phyloP scores from a whole-genome alignment of 805 yeast genomes.

The Barnettozyma vustinii region DNA sequence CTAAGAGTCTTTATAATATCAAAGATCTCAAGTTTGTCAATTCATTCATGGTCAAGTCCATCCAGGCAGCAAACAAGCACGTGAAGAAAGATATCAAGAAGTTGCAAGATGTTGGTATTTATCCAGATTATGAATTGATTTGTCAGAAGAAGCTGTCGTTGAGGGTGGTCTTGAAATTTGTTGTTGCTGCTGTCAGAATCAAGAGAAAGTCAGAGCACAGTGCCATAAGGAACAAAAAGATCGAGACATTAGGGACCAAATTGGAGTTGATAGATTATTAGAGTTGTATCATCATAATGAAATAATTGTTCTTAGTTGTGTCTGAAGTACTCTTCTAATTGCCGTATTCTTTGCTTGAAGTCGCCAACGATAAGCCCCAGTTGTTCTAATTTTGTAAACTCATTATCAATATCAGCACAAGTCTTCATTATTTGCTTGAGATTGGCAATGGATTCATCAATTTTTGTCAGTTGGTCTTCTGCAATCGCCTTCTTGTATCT shows the following conservation, averaged over 20 bases:
- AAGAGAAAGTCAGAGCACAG: slow-evolving; percentile 27
- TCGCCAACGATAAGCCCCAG: slow-evolving; percentile 36
- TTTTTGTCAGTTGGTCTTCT: slow-evolving; percentile 21
- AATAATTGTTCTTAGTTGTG: background rate
- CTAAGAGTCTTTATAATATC: slow-evolving; percentile 34
- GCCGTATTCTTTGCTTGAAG: slow-evolving; percentile 33
- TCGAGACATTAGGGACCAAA: slow-evolving; percentile 11
- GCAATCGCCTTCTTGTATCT: slow-evolving; percentile 21
- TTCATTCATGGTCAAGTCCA: slow-evolving; percentile 27
- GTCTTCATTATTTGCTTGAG: slow-evolving; percentile 35
- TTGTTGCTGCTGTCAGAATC: slow-evolving; percentile 34
- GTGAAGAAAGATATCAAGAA: slow-evolving; percentile 23
- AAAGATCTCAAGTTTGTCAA: slow-evolving; percentile 33
- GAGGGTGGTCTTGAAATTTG: slow-evolving; percentile 28
- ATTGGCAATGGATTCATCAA: slow-evolving; percentile 37
- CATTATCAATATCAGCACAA: slow-evolving; percentile 47
- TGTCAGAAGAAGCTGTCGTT: slow-evolving; percentile 21
- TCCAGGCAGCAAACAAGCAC: slow-evolving; percentile 23
- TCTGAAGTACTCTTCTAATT: slow-evolving; percentile 27
- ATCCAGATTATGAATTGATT: slow-evolving; percentile 24
- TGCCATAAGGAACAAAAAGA: slow-evolving; percentile 14
- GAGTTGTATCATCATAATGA: background rate
- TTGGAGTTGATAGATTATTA: slow-evolving; percentile 7
- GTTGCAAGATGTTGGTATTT: slow-evolving; percentile 23
- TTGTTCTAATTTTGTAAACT: slow-evolving; percentile 45